A percentile compares a stretch with the other conserved stretches of the same genome.
phyloP scores from a whole-genome alignment of 2,329 filamentous ascomycete genomes.

The Diaporthe destruens region DNA sequence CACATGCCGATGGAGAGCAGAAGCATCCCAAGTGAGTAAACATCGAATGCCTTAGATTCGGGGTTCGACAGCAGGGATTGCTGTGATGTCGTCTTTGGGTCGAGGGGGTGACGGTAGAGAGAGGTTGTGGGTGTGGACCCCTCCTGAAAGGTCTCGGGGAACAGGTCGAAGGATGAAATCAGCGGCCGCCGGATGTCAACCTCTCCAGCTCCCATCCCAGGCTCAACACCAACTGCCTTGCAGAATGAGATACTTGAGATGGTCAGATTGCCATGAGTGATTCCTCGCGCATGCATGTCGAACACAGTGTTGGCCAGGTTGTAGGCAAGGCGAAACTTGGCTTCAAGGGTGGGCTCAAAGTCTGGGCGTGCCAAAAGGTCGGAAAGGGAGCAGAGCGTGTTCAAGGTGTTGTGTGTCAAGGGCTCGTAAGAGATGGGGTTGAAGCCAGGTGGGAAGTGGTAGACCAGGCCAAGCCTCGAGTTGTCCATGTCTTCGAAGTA shows the following conservation, averaged over 20 bases:
- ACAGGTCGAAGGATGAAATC: conserved; percentile 81
- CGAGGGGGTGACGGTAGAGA: conserved; percentile 76
- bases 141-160: conserved; percentile 62
- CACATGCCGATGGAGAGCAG: conserved; percentile 82
- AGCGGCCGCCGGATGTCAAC: conserved; percentile 77
- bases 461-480: conserved; percentile 80
- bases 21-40: conserved; percentile 80
- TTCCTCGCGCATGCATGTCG: conserved; percentile 76
- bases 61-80: conserved; percentile 61
- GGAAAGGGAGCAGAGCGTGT: conserved; percentile 65
- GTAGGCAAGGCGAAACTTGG: conserved; percentile 80
- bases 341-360: conserved; percentile 77
- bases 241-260: conserved; percentile 78
- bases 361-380: conserved; percentile 65
- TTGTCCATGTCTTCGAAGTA: conserved; percentile 82
- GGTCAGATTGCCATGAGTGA: conserved; percentile 78
- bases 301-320: conserved; percentile 80
- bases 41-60: conserved; percentile 72
- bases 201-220: conserved; percentile 57
- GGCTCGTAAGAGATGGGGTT: conserved; percentile 67
- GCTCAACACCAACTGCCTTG: conserved; percentile 57
- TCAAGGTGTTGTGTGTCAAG: conserved; percentile 62
- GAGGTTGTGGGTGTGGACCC: conserved; percentile 50
- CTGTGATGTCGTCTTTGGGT: conserved; percentile 64
- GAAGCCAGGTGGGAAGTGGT: conserved; percentile 77